These are phyloP conservation scores for Sambucus nigra DNA, from an alignment of 129 eudicot genomes.

Conservation along the genomic window DNA sequence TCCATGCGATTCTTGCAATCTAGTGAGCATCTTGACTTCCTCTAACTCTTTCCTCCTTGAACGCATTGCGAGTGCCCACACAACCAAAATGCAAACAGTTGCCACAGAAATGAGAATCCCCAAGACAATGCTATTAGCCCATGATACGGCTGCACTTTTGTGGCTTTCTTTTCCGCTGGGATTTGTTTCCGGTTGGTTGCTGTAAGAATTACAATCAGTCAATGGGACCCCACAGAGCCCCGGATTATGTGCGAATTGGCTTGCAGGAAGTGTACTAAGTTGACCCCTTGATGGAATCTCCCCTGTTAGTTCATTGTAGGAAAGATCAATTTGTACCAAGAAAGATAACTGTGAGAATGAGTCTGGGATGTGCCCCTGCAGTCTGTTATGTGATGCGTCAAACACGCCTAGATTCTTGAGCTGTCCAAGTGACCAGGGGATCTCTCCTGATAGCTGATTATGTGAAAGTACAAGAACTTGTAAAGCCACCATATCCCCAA, in stretches of 20 bases:
- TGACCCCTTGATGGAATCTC: conserved; percentile 77
- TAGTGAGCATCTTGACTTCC: conserved; percentile 57
- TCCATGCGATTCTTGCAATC: conserved; percentile 54
- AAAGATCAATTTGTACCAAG: conserved; percentile 82
- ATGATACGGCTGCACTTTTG: conserved; percentile 33
- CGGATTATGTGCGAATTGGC: conserved; percentile 65
- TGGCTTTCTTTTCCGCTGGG: conserved; percentile 24
- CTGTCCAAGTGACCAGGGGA: conserved; percentile 66
- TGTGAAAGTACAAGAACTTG: conserved; percentile 82
- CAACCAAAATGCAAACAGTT: conserved; percentile 45
- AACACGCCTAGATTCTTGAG: conserved; percentile 79
- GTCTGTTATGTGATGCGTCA: conserved; percentile 71
- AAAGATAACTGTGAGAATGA: conserved; percentile 68
- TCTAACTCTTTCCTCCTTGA: conserved; percentile 52
- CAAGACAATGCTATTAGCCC: conserved; percentile 68
- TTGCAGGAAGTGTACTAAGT: conserved; percentile 84
- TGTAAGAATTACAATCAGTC: conserved; percentile 37
- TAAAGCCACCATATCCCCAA: conserved; percentile 86
- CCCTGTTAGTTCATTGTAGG: conserved; percentile 84
- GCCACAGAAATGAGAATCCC: conserved; percentile 64
- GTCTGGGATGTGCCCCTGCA: conserved; percentile 88
- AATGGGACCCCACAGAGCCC: conserved; percentile 82
- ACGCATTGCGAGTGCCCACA: conserved; percentile 76
- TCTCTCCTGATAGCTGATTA: conserved; percentile 74
- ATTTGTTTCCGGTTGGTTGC: conserved; percentile 25